A percentile compares a stretch with the other conserved stretches of the same genome.
These are phyloP conservation scores for Neonectria coccinea DNA, from an alignment of 2,329 filamentous ascomycete species.

Conservation along the genomic window DNA sequence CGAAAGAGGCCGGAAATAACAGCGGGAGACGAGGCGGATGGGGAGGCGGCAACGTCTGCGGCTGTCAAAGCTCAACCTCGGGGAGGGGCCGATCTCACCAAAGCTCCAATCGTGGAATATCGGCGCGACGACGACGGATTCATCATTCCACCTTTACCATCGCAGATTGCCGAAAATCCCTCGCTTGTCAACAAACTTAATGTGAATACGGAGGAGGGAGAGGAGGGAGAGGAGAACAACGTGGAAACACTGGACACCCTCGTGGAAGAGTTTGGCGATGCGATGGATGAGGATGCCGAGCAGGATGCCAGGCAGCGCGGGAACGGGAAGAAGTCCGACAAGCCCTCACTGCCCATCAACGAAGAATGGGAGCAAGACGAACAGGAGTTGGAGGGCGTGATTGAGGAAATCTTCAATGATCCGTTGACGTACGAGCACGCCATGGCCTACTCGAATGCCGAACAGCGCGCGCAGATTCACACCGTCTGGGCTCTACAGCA, in stretches of 20 bases:
- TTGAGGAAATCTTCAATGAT: conserved; percentile 76
- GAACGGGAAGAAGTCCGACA: conserved; percentile 44
- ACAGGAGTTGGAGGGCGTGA: conserved; percentile 75
- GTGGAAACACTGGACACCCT: conserved; percentile 55
- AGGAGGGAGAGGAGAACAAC: conserved; percentile 37
- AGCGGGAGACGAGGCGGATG: conserved; percentile 43
- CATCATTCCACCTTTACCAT: conserved; percentile 68
- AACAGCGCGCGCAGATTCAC: conserved; percentile 66
- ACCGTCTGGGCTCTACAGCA: conserved; percentile 63
- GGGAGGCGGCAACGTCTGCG: conserved; percentile 11
- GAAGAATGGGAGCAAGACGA: conserved; percentile 74
- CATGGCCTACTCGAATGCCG: conserved; percentile 68
- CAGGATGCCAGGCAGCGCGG: conserved; percentile 24
- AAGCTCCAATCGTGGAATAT: conserved; percentile 51
- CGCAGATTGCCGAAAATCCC: conserved; percentile 51
- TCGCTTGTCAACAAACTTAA: conserved; percentile 41
- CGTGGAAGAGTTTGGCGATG: conserved; percentile 59
- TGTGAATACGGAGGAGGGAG: conserved; percentile 23
- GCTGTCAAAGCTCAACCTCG: conserved; percentile 29
- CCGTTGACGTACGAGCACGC: conserved; percentile 68
- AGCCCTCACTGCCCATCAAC: conserved; percentile 65
- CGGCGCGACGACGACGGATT: conserved; percentile 76
- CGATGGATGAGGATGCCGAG: conserved; percentile 47
- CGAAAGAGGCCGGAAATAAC: conserved; percentile 56
- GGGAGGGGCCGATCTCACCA: conserved; percentile 51